Evolutionary conservation across 2,329 filamentous ascomycete species (phyloP), one percentile per base, ranked within the genome.

Genomic region (Aspergillus transmontanensis): DNA sequence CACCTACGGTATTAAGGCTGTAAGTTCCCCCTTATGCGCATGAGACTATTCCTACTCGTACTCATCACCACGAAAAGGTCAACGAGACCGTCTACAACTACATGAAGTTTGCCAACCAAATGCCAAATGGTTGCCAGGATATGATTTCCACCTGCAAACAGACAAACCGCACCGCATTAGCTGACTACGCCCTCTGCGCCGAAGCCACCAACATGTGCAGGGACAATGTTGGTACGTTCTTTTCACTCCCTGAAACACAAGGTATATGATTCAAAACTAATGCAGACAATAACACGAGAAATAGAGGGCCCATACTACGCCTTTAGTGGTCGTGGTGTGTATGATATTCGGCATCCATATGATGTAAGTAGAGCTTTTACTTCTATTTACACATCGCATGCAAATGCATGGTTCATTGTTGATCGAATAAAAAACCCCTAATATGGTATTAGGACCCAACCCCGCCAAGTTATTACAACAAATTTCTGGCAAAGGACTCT

Each of bases 121-220:
- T 84, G 85, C 89, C 89, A 28, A 88, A 75, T 60, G 85, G 84
- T 26, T 86, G 85, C 66, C 77, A 83, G 46, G 78, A 89, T 65
- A 88, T 92, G 76, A 86, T 92, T 56, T 86, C 87, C 2, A 88
- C 86, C 72, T 91, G 93, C 71, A 83, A 82, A 30, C 79, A 84
- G 9, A 86, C 84, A 10, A 89, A 92, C 69, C 84, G 85, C 34
- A 73, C 75, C 19, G 88, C 88, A 7, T 72, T 87, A 26, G 77
- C 86, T 26, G 79, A 79, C 59, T 73, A 76, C 55, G 73, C 80
- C 9, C 68, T 84, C 21, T 91, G 89, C 74, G 77, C 80, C 4
- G 78, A 85, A 60, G 87, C 89, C 2, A 76, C 78, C 2, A 76
- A 82, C 41, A 83, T 86, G 73, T 89, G 87, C 73, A 79, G 84